Evolutionary conservation across 2,329 filamentous ascomycete genomes (phyloP).

Genomic region (Aureobasidium leucospermi): DNA sequence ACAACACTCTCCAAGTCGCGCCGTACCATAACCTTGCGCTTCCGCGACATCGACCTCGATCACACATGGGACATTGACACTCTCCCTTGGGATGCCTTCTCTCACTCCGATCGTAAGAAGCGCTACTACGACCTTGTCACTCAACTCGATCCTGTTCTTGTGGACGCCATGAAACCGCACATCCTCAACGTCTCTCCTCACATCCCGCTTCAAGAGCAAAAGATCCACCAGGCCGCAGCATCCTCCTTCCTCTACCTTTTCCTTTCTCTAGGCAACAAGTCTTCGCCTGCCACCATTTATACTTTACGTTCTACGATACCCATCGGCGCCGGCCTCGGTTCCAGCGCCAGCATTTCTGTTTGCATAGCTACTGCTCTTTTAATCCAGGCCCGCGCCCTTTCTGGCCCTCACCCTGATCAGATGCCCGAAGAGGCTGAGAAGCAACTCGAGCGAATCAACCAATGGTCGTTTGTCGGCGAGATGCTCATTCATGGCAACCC

Average conservation of each 20-base stretch:
- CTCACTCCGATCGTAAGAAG: slow-evolving; percentile 78
- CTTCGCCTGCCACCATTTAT: slow-evolving; percentile 76
- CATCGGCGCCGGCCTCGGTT: slow-evolving; percentile 83
- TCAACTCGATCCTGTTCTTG: slow-evolving; percentile 71
- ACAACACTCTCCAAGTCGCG: slow-evolving; percentile 89
- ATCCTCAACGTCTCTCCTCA: slow-evolving; percentile 62
- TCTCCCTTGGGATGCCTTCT: slow-evolving; percentile 79
- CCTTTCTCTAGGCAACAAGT: slow-evolving; percentile 72
- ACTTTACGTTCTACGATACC: slow-evolving; percentile 90
- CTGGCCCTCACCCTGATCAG: slow-evolving; percentile 87
- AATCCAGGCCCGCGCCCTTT: slow-evolving; percentile 78
- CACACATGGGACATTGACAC: slow-evolving; percentile 94
- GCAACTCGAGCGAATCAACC: slow-evolving; percentile 91
- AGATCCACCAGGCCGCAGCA: slow-evolving; percentile 76
- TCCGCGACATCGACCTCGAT: slow-evolving; percentile 81
- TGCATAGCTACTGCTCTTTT: slow-evolving; percentile 80
- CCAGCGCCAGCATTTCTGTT: slow-evolving; percentile 88
- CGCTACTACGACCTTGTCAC: slow-evolving; percentile 82
- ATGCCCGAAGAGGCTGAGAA: slow-evolving; percentile 77
- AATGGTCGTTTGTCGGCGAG: slow-evolving; percentile 95
- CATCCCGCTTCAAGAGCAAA: slow-evolving; percentile 63
- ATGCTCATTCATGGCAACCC: slow-evolving; percentile 97
- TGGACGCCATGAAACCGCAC: slow-evolving; percentile 73
- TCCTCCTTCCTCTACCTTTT: slow-evolving; percentile 89
- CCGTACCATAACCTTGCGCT: slow-evolving; percentile 77